These are phyloP conservation scores for Viola pubescens DNA, from an alignment of 441 rosid species.

Conservation along the genomic window DNA sequence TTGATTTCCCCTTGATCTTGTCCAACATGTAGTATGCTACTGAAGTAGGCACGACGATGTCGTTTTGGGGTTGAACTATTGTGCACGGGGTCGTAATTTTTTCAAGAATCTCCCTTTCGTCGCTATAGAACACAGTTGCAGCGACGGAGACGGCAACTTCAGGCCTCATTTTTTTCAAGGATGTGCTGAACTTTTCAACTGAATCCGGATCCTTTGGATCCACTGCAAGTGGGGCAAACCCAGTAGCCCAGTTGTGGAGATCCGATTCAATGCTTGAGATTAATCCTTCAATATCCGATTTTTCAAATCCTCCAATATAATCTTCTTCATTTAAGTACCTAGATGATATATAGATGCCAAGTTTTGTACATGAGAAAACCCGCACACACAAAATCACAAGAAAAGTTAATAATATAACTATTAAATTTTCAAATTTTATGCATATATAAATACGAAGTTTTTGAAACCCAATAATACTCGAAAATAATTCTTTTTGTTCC, in stretches of 20 bases:
- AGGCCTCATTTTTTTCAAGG: conserved; percentile 44
- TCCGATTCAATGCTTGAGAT: conserved; percentile 39
- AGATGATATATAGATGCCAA: not conserved
- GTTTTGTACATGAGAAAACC: too few species aligned
- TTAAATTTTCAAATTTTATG: not conserved
- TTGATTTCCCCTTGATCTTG: conserved; percentile 41
- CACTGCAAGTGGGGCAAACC: conserved; percentile 36
- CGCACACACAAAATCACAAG: too few species aligned
- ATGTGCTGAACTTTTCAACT: conserved; percentile 18
- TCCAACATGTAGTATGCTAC: conserved; percentile 60
- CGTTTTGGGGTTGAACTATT: conserved; percentile 45
- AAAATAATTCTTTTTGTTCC: too few species aligned
- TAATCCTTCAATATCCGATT: conserved; percentile 33
- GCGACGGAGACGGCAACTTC: conserved; percentile 54
- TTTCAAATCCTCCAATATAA: conserved; percentile 57
- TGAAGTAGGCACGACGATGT: conserved; percentile 49
- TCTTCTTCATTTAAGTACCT: conserved; percentile 55
- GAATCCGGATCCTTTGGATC: conserved; percentile 41
- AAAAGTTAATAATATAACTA: not conserved
- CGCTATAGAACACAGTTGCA: conserved; percentile 52
- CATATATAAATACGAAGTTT: too few species aligned
- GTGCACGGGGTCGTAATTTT: conserved; percentile 56
- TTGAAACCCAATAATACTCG: too few species aligned
- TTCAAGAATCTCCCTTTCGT: conserved; percentile 47
- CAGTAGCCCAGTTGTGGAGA: conserved; percentile 41